Conservation (phyloP, 805 yeast genomes). For the Ogataea neopini region DNA sequence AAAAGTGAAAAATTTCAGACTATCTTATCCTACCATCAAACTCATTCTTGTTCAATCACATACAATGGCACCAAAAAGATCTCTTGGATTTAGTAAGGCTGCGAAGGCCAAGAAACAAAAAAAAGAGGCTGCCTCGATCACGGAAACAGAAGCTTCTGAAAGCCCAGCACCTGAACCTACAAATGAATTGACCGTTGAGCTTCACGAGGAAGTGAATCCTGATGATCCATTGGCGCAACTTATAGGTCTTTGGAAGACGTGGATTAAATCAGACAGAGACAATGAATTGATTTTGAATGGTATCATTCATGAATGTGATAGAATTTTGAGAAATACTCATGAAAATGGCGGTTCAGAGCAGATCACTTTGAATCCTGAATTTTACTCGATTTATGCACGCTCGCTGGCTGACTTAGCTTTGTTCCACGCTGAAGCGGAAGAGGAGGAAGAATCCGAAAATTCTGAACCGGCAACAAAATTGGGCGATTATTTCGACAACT, state of each 20-base stretch:
- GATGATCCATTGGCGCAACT: conserved; percentile 81
- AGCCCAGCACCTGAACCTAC: conserved; percentile 16
- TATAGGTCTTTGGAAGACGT: conserved; percentile 70
- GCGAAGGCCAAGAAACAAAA: conserved; percentile 45
- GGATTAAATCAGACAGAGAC: conserved; percentile 54
- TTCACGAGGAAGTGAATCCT: conserved; percentile 68
- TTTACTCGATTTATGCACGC: conserved; percentile 73
- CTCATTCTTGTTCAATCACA: too few species aligned
- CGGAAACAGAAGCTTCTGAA: conserved; percentile 24
- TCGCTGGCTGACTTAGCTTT: conserved; percentile 66
- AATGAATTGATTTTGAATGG: conserved; percentile 74
- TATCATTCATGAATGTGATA: conserved; percentile 88
- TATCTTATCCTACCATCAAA: too few species aligned
- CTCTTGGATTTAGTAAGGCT: conserved; percentile 63
- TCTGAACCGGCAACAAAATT: conserved; percentile 28
- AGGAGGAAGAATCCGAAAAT: conserved; percentile 14
- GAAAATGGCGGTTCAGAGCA: conserved; percentile 34
- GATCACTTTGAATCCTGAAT: conserved; percentile 44
- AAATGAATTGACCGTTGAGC: conserved; percentile 58
- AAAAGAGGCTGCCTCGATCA: conserved; percentile 30
- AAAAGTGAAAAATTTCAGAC: background rate
- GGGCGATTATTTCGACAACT: conserved; percentile 63
- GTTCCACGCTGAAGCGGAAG: conserved; percentile 41
- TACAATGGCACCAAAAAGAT: conserved; percentile 59
- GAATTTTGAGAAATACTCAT: conserved; percentile 56